phyloP scores from a whole-genome alignment of 345 rosid species.

The Euphorbia lathyris region DNA sequence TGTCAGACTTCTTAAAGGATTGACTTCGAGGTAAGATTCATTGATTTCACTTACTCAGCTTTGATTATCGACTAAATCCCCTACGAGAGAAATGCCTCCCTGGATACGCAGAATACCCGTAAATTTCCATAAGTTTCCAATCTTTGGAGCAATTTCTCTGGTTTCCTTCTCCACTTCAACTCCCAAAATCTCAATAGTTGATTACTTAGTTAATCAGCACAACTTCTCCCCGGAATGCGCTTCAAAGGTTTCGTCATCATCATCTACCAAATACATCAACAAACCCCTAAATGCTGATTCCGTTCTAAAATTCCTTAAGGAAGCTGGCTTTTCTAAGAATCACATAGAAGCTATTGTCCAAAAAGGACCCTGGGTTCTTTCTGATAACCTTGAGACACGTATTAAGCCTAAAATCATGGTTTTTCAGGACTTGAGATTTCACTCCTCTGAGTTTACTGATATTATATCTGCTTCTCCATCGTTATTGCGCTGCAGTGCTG shows the following conservation, averaged over 20 bases:
- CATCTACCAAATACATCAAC: neutral
- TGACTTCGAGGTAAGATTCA: too few species aligned
- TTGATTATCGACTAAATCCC: too few species aligned
- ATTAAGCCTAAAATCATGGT: neutral
- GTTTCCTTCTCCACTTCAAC: neutral
- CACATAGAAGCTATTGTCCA: neutral
- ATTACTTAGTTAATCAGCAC: neutral
- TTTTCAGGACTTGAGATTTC: too few species aligned
- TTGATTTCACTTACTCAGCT: too few species aligned
- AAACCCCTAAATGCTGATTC: slow-evolving; percentile 17
- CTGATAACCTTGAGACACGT: neutral
- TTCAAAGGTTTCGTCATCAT: neutral
- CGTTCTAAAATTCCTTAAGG: slow-evolving; percentile 26
- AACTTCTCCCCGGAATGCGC: neutral
- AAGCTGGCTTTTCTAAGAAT: slow-evolving; percentile 25
- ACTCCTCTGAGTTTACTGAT: too few species aligned
- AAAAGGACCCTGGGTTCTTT: neutral
- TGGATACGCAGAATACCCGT: neutral
- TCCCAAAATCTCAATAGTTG: neutral
- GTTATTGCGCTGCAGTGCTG: too few species aligned
- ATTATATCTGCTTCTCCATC: too few species aligned
- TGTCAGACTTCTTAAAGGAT: too few species aligned
- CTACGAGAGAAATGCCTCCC: neutral
- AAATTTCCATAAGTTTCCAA: neutral
- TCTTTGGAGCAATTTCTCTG: neutral